Evolutionary conservation across 2,329 filamentous ascomycete species (phyloP).

Genomic region (Claviceps africana): DNA sequence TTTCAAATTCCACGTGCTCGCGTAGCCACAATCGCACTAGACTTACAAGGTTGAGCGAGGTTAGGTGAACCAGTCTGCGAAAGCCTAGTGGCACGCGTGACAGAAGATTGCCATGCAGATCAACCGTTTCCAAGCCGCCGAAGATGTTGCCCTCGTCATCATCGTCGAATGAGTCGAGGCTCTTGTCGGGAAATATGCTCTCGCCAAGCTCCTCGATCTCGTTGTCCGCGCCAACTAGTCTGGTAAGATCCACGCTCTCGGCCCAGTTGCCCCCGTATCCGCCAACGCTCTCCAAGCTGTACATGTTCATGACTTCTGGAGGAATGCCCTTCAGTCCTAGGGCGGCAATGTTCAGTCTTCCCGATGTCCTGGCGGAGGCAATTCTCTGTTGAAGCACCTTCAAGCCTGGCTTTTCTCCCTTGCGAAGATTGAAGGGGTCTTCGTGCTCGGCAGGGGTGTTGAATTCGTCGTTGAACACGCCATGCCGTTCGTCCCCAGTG

Average conservation of each 20-base stretch:
- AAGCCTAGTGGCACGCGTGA: conserved; percentile 61
- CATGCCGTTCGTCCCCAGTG: conserved; percentile 17
- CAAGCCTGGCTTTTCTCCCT: conserved; percentile 42
- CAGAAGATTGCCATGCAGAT: conserved; percentile 76
- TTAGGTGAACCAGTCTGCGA: conserved; percentile 57
- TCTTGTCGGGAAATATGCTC: conserved; percentile 61
- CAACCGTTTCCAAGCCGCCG: conserved; percentile 63
- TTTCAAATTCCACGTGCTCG: too few relatives aligned
- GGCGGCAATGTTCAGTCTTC: conserved; percentile 76
- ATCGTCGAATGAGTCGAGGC: conserved; percentile 44
- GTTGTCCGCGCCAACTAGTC: conserved; percentile 80
- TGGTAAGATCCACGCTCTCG: conserved; percentile 75
- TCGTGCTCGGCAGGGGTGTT: conserved; percentile 36
- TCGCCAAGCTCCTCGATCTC: conserved; percentile 65
- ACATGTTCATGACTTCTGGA: conserved; percentile 76
- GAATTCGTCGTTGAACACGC: conserved; percentile 29
- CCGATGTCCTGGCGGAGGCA: conserved; percentile 57
- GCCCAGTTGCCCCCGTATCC: conserved; percentile 62
- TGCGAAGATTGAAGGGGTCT: conserved; percentile 58
- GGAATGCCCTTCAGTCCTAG: conserved; percentile 71
- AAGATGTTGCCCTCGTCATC: conserved; percentile 64
- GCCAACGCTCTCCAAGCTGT: conserved; percentile 58
- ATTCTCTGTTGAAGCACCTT: conserved; percentile 63
- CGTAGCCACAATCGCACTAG: conserved; percentile 15
- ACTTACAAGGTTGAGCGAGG: conserved; percentile 71